Evolutionary conservation across 163 green algal genomes (phyloP).

Genomic region (Prototheca wickerhamii): DNA sequence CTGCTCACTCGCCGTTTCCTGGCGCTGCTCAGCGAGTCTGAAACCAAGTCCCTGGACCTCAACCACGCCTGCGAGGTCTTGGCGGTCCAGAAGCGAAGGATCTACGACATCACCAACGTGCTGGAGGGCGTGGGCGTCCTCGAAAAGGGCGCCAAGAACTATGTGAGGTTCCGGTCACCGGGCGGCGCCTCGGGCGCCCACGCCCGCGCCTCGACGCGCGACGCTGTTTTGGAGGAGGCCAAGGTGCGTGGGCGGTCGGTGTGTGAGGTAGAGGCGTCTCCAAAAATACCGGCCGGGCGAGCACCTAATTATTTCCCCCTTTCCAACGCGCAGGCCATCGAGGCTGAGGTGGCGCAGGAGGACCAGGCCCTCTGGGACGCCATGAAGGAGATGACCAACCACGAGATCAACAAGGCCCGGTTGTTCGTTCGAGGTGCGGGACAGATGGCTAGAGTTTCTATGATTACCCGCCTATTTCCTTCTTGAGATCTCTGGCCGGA

Average conservation of each 20-base stretch:
- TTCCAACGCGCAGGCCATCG: slow-evolving; percentile 5
- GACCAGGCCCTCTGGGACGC: slow-evolving; percentile 33
- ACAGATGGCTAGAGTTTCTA: not conserved
- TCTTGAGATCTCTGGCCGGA: no score
- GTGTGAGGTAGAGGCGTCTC: not conserved
- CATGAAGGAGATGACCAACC: slow-evolving; percentile 45
- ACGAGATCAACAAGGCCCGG: slow-evolving; percentile 45
- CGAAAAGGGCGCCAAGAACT: slow-evolving; percentile 92
- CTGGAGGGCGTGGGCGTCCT: slow-evolving; percentile 96
- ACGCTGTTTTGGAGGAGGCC: slow-evolving; percentile 1
- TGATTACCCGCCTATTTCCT: not conserved
- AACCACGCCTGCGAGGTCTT: slow-evolving; percentile 79
- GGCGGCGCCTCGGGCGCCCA: slow-evolving; percentile 7
- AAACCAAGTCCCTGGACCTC: slow-evolving; percentile 74
- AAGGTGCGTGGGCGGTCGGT: slow-evolving; percentile 9
- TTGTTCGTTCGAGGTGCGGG: slow-evolving; percentile 58
- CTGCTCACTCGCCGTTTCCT: slow-evolving; percentile 93
- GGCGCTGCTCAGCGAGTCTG: slow-evolving; percentile 63
- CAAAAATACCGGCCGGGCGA: not conserved
- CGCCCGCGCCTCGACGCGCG: slow-evolving; percentile 25
- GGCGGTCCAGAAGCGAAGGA: slow-evolving; percentile 90
- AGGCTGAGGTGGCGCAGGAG: slow-evolving; percentile 41
- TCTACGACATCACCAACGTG: slow-evolving; percentile 99
- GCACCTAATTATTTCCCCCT: not conserved
- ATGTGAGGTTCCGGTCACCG: slow-evolving; percentile 51